A percentile compares a stretch with the other conserved stretches of the same genome.
phyloP scores from a whole-genome alignment of 345 rosid species.

The Heritiera littoralis region DNA sequence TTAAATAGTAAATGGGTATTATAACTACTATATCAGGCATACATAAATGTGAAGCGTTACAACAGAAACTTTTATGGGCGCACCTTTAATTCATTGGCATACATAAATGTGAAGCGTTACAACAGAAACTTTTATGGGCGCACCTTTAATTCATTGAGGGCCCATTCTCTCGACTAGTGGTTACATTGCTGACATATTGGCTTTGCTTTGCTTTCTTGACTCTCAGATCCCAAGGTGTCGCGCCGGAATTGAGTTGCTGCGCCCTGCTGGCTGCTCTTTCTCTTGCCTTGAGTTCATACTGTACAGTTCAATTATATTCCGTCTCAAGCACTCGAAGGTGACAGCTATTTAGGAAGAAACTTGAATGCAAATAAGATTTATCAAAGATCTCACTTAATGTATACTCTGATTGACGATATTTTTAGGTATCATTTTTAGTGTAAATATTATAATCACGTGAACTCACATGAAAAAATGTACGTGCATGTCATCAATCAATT shows the following conservation, averaged over 20 bases:
- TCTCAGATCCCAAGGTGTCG: not conserved
- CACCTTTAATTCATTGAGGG: not conserved
- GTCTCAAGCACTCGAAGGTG: not conserved
- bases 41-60: constrained; percentile 18
- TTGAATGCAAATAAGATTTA: not conserved
- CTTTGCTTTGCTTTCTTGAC: not conserved
- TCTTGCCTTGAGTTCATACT: not conserved
- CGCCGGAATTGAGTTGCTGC: not conserved
- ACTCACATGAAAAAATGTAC: not conserved
- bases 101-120: constrained; percentile 18
- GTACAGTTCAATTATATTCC: not conserved
- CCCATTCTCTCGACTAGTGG: not conserved
- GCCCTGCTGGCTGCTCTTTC: not conserved
- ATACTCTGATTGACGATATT: not conserved
- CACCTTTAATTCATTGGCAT: not conserved
- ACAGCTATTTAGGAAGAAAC: not conserved
- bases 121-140: not conserved
- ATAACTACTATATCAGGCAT: constrained; percentile 18
- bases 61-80: not conserved
- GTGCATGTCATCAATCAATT: not conserved
- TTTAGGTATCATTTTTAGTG: not conserved
- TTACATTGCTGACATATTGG: not conserved
- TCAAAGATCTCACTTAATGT: not conserved
- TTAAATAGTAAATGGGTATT: constrained; percentile 22
- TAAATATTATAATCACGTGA: not conserved